Evolutionary conservation across 1,284 basidiomycete genomes (phyloP), one percentile per base, ranked within the genome.

Genomic region (Pisolithus thermaeus): DNA sequence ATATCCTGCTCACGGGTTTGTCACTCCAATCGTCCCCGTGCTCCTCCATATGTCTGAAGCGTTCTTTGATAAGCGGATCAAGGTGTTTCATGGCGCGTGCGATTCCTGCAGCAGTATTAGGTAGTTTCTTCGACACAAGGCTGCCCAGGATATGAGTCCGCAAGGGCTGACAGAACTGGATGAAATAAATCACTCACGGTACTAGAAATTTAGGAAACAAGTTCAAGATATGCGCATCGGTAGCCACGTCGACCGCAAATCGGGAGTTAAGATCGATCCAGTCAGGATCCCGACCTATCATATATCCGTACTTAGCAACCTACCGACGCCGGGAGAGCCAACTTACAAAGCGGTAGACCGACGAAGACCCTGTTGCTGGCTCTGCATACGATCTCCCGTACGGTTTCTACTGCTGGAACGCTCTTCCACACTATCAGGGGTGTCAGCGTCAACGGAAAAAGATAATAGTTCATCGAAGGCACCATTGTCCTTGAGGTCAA

Each of bases 211-310:
- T 56, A 0, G 76, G 77, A 45, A 73, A 71, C 2, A 70, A 11
- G 12, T 60, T 59, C 42, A 78, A 56, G 7, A 62, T 53, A 4
- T 27, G 4, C 0, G 60, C 63, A 28, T 52, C 61, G 40, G 58
- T 61, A 5, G 67, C 28, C 6, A 74, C 57, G 38, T 69, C 62
- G 6, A 67, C 6, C 0, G 72, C 61, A 47, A 64, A 71, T 6
- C 56, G 49, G 3, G 70, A 64, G 47, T 66, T 71, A 11, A 75
- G 60, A 14, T 65, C 59, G 16, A 65, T 58, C 54, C 66, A 77
- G 11, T 71, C 74, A 1, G 58, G 56, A 47, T 78, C 51, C 25
- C 72, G 64, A 56, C 77, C 78, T 79, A 38, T 32, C 30, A 32
- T 11, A 32, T 11, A 11, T 32, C 30, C 12, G 12, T 32, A 32